Evolutionary conservation across 768 basidiomycete species (phyloP).

Genomic region (Tylopilus subfusipes): DNA sequence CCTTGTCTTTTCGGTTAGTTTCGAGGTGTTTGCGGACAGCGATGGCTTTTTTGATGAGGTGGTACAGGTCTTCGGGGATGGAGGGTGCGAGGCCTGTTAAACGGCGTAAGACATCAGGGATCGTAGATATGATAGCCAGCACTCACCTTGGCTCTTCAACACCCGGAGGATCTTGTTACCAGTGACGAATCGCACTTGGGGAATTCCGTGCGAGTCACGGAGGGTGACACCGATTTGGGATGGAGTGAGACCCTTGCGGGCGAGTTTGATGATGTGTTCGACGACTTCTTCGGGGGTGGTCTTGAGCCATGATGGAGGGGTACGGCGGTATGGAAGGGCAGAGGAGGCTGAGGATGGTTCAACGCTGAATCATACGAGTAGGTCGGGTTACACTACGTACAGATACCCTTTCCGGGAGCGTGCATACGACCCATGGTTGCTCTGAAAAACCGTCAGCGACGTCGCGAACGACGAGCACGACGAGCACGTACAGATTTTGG

Average conservation of each 20-base stretch:
- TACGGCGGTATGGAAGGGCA: constrained; percentile 94
- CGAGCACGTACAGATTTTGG: constrained; percentile 37
- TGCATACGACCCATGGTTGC: constrained; percentile 94
- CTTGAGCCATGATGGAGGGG: constrained; percentile 96
- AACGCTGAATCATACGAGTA: constrained; percentile 36
- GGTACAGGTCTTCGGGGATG: constrained; percentile 99
- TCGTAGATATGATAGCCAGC: background rate
- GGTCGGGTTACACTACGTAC: constrained; percentile 46
- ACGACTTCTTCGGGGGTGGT: constrained; percentile 91
- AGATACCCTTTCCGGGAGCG: constrained; percentile 99
- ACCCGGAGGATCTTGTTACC: constrained; percentile 99
- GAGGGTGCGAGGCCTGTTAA: constrained; percentile 84
- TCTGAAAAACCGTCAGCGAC: constrained; percentile 27
- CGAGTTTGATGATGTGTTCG: constrained; percentile 96
- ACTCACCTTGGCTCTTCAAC: constrained; percentile 88
- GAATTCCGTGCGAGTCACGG: constrained; percentile 96
- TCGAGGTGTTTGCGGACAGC: constrained; percentile 98
- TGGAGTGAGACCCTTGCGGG: constrained; percentile 95
- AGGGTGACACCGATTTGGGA: constrained; percentile 98
- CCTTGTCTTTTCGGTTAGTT: constrained; percentile 98
- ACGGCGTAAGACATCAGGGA: background rate
- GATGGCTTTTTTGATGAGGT: constrained; percentile 99
- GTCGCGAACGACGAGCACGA: constrained; percentile 3
- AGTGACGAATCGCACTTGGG: constrained; percentile 97
- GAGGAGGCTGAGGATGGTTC: constrained; percentile 52